These are phyloP conservation scores for Malassezia slooffiae DNA, from an alignment of 1,284 basidiomycete species.

Conservation along the genomic window DNA sequence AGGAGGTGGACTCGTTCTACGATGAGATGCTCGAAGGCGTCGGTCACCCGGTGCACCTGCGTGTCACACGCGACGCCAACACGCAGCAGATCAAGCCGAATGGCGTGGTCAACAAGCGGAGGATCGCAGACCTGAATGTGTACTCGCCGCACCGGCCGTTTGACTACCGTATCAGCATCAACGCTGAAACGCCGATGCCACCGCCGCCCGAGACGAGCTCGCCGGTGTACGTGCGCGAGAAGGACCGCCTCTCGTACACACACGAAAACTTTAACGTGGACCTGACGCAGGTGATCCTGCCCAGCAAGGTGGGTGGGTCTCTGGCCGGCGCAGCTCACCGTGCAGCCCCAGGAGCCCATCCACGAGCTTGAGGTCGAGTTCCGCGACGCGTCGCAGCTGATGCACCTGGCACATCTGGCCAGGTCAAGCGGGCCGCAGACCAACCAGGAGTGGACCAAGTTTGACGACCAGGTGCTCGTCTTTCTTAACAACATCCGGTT, in stretches of 20 bases:
- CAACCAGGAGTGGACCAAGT: conserved; percentile 35
- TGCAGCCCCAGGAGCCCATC: conserved; percentile 27
- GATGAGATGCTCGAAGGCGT: conserved; percentile 16
- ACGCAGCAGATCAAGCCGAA: conserved; percentile 53
- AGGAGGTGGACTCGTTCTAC: conserved; percentile 75
- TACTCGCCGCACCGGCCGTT: conserved; percentile 68
- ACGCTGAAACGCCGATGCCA: conserved; percentile 56
- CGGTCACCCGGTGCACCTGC: conserved; percentile 53
- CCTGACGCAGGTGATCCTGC: conserved; percentile 70
- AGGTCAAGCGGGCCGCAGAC: neutral
- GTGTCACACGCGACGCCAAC: conserved; percentile 74
- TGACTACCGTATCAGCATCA: conserved; percentile 87
- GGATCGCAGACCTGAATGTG: conserved; percentile 77
- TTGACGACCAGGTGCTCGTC: conserved; percentile 35
- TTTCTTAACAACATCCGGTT: conserved; percentile 43
- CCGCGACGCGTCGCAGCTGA: conserved; percentile 49
- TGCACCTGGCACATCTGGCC: conserved; percentile 46
- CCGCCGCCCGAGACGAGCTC: conserved; percentile 10
- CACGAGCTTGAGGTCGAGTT: conserved; percentile 57
- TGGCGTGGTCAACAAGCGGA: conserved; percentile 59
- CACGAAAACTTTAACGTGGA: conserved; percentile 89
- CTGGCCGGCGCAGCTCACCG: conserved; percentile 1
- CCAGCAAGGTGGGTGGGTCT: conserved; percentile 21
- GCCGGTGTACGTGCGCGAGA: conserved; percentile 51
- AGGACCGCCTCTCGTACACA: conserved; percentile 86